phyloP scores from a whole-genome alignment of 371 early-diverging fungal genomes.

The Mortierella sp. region DNA sequence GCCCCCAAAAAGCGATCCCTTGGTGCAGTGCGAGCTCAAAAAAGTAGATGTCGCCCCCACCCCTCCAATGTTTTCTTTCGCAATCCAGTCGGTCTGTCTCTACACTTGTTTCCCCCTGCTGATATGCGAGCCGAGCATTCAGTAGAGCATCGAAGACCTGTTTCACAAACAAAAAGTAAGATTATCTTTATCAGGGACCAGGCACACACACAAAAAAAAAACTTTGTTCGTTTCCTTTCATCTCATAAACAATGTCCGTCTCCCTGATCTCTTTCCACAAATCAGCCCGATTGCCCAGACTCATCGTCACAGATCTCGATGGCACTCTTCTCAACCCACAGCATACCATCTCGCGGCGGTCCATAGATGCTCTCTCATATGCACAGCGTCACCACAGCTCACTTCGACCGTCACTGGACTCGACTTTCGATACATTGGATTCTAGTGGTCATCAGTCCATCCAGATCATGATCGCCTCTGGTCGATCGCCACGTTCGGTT shows the following conservation, averaged over 20 bases:
- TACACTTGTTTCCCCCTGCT: too few relatives aligned
- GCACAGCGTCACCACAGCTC: constrained; percentile 16
- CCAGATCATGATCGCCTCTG: constrained; percentile 51
- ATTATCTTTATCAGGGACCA: constrained; percentile 12
- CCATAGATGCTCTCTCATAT: constrained; percentile 21
- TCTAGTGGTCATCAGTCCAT: too few relatives aligned
- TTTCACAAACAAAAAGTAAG: too few relatives aligned
- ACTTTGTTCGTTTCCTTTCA: background rate
- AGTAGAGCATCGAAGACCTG: too few relatives aligned
- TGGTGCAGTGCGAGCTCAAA: too few relatives aligned
- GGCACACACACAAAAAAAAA: background rate
- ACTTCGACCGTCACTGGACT: too few relatives aligned
- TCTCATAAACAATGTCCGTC: background rate
- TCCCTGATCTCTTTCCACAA: constrained; percentile 21
- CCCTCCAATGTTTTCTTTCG: too few relatives aligned
- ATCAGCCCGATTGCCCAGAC: constrained; percentile 19
- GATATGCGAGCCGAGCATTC: too few relatives aligned
- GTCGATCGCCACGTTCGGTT: constrained; percentile 44
- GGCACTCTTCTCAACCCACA: constrained; percentile 43
- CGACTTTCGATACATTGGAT: too few relatives aligned
- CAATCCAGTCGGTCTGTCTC: too few relatives aligned
- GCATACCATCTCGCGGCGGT: constrained; percentile 24
- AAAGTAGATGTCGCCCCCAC: too few relatives aligned
- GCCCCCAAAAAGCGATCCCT: too few relatives aligned
- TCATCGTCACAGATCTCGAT: constrained; percentile 48